A percentile compares a stretch with the other conserved stretches of the same genome.
Evolutionary conservation across 495 filamentous ascomycete species (phyloP).

Genomic region (Trichoderma reesei): DNA sequence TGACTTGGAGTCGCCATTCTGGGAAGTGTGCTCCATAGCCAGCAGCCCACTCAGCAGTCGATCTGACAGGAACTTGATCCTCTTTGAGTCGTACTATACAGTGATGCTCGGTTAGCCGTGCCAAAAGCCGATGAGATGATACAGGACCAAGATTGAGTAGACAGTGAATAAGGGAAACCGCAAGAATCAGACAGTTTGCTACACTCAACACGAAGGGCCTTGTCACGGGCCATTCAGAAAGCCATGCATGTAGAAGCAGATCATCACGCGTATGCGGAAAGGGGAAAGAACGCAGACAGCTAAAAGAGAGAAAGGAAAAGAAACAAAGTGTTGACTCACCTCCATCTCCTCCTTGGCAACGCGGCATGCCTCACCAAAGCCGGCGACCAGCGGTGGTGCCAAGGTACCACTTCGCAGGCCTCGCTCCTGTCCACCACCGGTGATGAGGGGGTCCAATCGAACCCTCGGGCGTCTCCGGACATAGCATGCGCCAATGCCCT

Average conservation of each 20-base stretch:
- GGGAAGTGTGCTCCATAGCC: slow-evolving; percentile 78
- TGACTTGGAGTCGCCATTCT: slow-evolving; percentile 73
- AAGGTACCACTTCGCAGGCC: slow-evolving; percentile 89
- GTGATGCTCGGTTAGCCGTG: slow-evolving; percentile 13
- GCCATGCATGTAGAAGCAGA: slow-evolving; percentile 62
- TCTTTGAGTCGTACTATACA: slow-evolving; percentile 77
- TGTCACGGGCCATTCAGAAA: slow-evolving; percentile 44
- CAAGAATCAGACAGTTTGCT: slow-evolving; percentile 42
- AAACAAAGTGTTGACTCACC: slow-evolving; percentile 45
- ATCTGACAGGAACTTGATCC: slow-evolving; percentile 72
- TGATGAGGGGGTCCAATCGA: slow-evolving; percentile 91
- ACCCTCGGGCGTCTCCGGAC: slow-evolving; percentile 86
- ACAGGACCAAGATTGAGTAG: neutral
- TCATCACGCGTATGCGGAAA: slow-evolving; percentile 42
- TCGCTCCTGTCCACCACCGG: slow-evolving; percentile 90
- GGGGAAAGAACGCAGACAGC: neutral
- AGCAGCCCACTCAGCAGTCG: slow-evolving; percentile 73
- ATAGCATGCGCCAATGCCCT: slow-evolving; percentile 93
- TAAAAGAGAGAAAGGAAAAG: slow-evolving; percentile 1
- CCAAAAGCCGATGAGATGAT: neutral
- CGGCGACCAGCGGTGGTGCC: slow-evolving; percentile 78
- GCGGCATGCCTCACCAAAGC: slow-evolving; percentile 91
- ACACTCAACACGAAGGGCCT: slow-evolving; percentile 39
- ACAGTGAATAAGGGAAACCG: neutral
- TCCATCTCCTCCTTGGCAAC: slow-evolving; percentile 80